phyloP scores from a whole-genome alignment of 495 filamentous ascomycete species.

The Aspergillus nidulans region DNA sequence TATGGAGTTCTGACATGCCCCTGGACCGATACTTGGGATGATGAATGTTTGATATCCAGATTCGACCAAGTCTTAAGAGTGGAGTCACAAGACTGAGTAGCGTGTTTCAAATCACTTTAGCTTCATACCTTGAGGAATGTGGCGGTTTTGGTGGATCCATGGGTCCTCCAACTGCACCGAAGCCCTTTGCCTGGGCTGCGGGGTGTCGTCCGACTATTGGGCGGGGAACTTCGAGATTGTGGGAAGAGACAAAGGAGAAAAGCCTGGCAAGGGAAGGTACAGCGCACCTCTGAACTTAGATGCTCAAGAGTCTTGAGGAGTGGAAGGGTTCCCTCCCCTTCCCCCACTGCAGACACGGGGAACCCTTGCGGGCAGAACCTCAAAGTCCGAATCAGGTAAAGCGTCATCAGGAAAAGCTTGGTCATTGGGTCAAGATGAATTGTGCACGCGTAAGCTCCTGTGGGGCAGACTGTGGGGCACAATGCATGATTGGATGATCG shows the following conservation, averaged over 20 bases:
- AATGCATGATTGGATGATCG: conserved; percentile 34
- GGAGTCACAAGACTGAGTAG: conserved; percentile 6
- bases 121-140: conserved; percentile 29
- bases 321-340: conserved; percentile 20
- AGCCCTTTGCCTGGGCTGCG: conserved; percentile 18
- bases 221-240: too few species aligned
- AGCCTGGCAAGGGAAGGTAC: too few species aligned
- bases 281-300: too few species aligned
- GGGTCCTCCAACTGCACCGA: too few species aligned
- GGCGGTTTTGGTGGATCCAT: conserved; percentile 23
- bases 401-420: conserved; percentile 19
- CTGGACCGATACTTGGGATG: not conserved
- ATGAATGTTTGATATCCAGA: not conserved
- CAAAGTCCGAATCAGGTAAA: conserved; percentile 16
- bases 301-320: not conserved
- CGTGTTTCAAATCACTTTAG: conserved; percentile 37
- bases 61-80: not conserved
- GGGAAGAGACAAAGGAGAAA: too few species aligned
- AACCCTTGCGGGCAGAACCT: conserved; percentile 3
- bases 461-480: conserved; percentile 17
- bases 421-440: conserved; percentile 19
- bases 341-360: not conserved
- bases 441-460: conserved; percentile 42
- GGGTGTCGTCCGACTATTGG: too few species aligned
- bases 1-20: not conserved